Evolutionary conservation across 2,329 filamentous ascomycete species (phyloP), one percentile per base, ranked within the genome.

Genomic region (Ascomycota sp.): DNA sequence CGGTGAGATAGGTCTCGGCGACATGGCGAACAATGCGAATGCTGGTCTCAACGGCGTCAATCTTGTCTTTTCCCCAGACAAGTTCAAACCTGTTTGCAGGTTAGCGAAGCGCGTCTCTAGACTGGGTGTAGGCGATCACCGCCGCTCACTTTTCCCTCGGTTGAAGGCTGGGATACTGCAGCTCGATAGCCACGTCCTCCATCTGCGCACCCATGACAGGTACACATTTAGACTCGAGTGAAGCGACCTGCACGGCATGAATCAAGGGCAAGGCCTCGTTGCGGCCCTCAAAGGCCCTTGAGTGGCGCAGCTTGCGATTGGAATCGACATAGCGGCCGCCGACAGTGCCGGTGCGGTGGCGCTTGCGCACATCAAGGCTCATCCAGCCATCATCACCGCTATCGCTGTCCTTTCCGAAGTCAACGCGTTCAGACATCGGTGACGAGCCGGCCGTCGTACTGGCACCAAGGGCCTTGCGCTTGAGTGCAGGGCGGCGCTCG

Each of bases 81-180:
- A 89, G 66, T 44, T 84, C 69, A 32, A 51, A 55, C 34, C 52
- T 56, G 33, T 5, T 21, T 21, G 16, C 16, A 32, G 33, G 39
- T 48, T 38, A 47, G 40, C 36, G 6, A 6, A 12, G n/a, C 24
- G 25, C 31, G 25, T 11, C 24, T 12, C 9, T n/a, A 11, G 11
- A 24, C 6, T 4, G 31, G 10, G 11, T 26, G 24, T n/a, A 12
- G 31, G 31, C 5, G 10, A 25, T 10, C 25, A 11, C 6, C 25
- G 30, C 10, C 9, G 27, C 31, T n/a, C 7, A 78, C 72, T 64
- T 70, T 54, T 89, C 80, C 35, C 67, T 66, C 33, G 64, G 63
- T 36, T 71, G 67, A 39, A 64, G 60, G 51, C 80, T 84, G 8
- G 89, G 86, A 53, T 95, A 95, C 51, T 89, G 79, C 43, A 95